Conservation (phyloP, 140 eudicot genomes). For the Anethum foeniculum region DNA sequence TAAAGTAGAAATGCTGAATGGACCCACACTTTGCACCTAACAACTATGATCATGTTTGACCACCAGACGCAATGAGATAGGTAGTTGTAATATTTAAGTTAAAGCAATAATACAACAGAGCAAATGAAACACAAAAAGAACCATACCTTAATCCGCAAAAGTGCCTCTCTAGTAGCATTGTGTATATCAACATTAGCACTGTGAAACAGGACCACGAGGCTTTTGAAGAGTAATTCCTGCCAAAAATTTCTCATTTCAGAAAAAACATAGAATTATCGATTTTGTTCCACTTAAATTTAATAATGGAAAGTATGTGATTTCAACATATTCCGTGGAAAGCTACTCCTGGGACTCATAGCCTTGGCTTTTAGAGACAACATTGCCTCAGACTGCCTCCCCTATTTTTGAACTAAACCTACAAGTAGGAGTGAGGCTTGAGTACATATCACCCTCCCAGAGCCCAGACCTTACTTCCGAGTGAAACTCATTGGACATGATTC, state of each 20-base stretch:
- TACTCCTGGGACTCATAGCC: background rate
- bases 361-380: background rate
- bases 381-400: background rate
- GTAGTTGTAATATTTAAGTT: background rate
- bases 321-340: background rate
- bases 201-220: conserved; percentile 54
- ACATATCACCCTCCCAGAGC: background rate
- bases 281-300: background rate
- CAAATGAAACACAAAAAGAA: background rate
- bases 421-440: background rate
- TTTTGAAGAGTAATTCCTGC: conserved; percentile 60
- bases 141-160: conserved; percentile 54
- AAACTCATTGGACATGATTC: background rate
- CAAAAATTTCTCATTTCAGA: background rate
- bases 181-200: conserved; percentile 50
- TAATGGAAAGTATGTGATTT: background rate
- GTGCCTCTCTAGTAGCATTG: conserved; percentile 56
- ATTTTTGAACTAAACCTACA: background rate
- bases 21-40: background rate
- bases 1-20: background rate
- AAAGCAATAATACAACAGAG: background rate
- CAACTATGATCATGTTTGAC: background rate
- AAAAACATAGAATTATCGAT: background rate
- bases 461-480: background rate
- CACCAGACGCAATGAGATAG: background rate